Evolutionary conservation across 2,329 filamentous ascomycete species (phyloP), one percentile per base, ranked within the genome.

Genomic region (Penicillium sp.): DNA sequence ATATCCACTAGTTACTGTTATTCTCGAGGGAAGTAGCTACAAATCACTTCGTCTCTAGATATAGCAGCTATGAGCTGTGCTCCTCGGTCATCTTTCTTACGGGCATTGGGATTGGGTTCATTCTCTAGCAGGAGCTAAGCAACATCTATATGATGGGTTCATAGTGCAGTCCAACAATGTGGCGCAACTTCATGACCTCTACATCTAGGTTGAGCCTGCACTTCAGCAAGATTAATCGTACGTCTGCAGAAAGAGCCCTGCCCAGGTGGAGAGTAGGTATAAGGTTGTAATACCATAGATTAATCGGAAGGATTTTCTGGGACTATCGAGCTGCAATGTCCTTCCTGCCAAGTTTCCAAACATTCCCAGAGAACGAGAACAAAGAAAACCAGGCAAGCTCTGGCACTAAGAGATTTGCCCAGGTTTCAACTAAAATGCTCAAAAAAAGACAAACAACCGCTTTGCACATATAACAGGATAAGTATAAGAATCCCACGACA

Each of bases 381-480:
- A 60, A 50, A 55, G 58, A 38, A 42, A 55, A 61, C 44, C 35
- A 39, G 50, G 49, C 60, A 61, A 58, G 57, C 58, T 59, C 50
- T 50, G 53, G 53, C 42, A 57, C 57, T 56, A 43, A 39, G 31
- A 49, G 49, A 41, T 58, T 59, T 61, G 38, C 57, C 61, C 61
- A 43, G 61, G 58, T 55, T 50, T 53, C 41, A 49, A 62, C 54
- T 63, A 53, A 53, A 58, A 64, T 61, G 58, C 61, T 66, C 53
- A 60, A 47, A 55, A 52, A 59, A 58, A 60, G 58, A 56, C 44
- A 64, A 50, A 60, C 56, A 62, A 64, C 58, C 65, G 65, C 65
- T 67, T 58, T 60, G 47, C 58, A 61, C 52, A 60, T 64, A 59
- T 61, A 66, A 67, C 57, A 63, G 41, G 54, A 57, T 62, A 66